Evolutionary conservation across 768 basidiomycete genomes (phyloP), one percentile per base, ranked within the genome.

Genomic region (Naganishia antarctica): DNA sequence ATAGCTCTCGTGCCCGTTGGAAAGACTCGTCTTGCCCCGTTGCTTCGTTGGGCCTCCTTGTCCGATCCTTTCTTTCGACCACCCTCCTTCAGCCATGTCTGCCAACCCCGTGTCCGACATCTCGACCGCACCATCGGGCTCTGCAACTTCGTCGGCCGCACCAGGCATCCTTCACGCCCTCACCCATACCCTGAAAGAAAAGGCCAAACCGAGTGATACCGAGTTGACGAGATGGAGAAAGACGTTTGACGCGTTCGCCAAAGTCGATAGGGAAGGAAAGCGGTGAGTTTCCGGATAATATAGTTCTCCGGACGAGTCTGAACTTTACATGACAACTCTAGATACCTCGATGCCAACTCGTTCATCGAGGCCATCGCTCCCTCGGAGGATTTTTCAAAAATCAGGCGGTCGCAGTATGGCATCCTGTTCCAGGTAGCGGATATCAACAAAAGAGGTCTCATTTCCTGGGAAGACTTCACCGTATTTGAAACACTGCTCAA

Each of bases 281-380:
- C 48, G 59, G 43, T 57, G 32, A 7, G 53, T 57, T 11, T 31
- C 32, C 32, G 11, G 29, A 4, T 12, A 34, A 29, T 37, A 37
- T 37, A 51, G 29, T 31, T 25, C 28, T 3, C 15, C 18, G 15
- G 3, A 9, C n/a, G 15, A 51, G 18, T 13, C 13, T 2, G 15
- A n/a, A 28, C 32, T 28, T 21, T 21, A 3, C 25, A 51, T 7
- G 13, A 1, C 29, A 6, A 4, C 25, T 21, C 41, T 65, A 97
- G 93, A 78, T 94, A 85, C 76, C 82, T 99, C 49, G 88, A 91
- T 79, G 80, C 83, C 37, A 87, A 91, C 31, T 86, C 86, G 71
- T 99, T 99, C 78, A 88, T 98, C 70, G 90, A 90, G 76, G 93
- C 96, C 59, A 93, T 98, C 76, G 91, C 89, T 32, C 92, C 94